Percentiles rank a stretch among this genome's conserved stretches.
Conservation (phyloP, 2,329 filamentous ascomycete species). For the Purpureocillium lavendulum region DNA sequence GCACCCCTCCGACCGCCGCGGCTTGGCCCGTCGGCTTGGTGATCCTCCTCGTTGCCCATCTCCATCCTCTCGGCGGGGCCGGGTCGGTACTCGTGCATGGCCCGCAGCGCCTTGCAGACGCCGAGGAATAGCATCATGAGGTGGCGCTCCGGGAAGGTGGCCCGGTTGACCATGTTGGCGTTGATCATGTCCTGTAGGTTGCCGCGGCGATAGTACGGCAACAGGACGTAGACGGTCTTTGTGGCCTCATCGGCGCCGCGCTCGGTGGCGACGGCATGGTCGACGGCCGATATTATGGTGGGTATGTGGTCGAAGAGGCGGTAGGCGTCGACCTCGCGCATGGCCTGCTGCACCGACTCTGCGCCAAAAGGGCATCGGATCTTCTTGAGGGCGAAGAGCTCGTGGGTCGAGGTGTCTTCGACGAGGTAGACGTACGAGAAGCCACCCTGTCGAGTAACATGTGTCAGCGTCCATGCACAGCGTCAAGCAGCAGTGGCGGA, state of each 20-base stretch:
- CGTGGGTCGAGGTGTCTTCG: slow-evolving; percentile 74
- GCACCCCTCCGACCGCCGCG: slow-evolving; percentile 10
- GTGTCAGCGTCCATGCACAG: background rate
- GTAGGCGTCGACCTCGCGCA: slow-evolving; percentile 97
- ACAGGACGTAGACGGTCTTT: slow-evolving; percentile 93
- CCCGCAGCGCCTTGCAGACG: slow-evolving; percentile 77
- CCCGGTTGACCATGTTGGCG: slow-evolving; percentile 93
- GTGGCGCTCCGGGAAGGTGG: slow-evolving; percentile 76
- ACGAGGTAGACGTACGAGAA: slow-evolving; percentile 99
- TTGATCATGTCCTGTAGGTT: slow-evolving; percentile 99
- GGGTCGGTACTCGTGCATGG: slow-evolving; percentile 79
- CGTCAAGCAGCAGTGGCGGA: background rate
- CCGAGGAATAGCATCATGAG: slow-evolving; percentile 88
- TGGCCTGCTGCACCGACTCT: slow-evolving; percentile 87
- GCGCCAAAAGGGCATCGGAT: slow-evolving; percentile 97
- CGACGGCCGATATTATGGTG: slow-evolving; percentile 80
- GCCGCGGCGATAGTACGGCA: slow-evolving; percentile 90
- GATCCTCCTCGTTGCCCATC: slow-evolving; percentile 36
- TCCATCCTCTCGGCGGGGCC: slow-evolving; percentile 41
- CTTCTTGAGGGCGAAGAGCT: slow-evolving; percentile 94
- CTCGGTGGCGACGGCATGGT: slow-evolving; percentile 75
- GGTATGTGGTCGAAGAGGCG: slow-evolving; percentile 74
- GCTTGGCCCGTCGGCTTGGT: slow-evolving; percentile 21
- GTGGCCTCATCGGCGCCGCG: slow-evolving; percentile 52
- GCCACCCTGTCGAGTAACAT: slow-evolving; percentile 56